Conservation (phyloP, 225 moss, liverwort and hornwort genomes). For the Climacium dendroides region DNA sequence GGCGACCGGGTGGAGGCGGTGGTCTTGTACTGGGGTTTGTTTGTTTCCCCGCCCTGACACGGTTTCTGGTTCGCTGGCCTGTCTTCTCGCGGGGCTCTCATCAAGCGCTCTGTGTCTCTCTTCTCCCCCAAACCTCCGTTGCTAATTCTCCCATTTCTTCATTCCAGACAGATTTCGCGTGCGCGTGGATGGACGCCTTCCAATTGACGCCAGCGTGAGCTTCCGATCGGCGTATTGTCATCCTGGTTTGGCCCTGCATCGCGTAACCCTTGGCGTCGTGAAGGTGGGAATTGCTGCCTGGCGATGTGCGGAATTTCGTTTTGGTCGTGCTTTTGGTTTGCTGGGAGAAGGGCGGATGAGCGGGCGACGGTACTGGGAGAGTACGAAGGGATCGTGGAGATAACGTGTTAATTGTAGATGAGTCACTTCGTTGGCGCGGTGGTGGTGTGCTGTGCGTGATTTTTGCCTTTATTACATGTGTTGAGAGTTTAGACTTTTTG, state of each 20-base stretch:
- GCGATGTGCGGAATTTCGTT: neutral
- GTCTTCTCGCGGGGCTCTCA: neutral
- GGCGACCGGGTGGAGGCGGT: neutral
- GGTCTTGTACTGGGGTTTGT: neutral
- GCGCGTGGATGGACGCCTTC: neutral
- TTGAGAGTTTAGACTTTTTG: neutral
- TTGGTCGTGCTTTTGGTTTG: neutral
- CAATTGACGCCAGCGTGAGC: neutral
- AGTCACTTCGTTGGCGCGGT: neutral
- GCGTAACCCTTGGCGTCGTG: neutral
- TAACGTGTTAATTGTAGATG: neutral
- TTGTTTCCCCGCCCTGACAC: conserved; percentile 13
- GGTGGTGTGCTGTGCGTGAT: neutral
- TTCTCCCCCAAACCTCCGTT: neutral
- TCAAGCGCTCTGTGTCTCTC: neutral
- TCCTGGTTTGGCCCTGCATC: neutral
- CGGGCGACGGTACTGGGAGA: neutral
- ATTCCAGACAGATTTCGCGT: neutral
- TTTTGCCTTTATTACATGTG: neutral
- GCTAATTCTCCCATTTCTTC: neutral
- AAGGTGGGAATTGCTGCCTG: conserved; percentile 10
- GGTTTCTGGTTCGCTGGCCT: conserved; percentile 13
- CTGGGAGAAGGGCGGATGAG: neutral
- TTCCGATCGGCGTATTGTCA: conserved; percentile 1
- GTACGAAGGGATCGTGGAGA: neutral